Evolutionary conservation across 108 stramenopile genomes (phyloP).

Genomic region (Cyclotella kingstonii): DNA sequence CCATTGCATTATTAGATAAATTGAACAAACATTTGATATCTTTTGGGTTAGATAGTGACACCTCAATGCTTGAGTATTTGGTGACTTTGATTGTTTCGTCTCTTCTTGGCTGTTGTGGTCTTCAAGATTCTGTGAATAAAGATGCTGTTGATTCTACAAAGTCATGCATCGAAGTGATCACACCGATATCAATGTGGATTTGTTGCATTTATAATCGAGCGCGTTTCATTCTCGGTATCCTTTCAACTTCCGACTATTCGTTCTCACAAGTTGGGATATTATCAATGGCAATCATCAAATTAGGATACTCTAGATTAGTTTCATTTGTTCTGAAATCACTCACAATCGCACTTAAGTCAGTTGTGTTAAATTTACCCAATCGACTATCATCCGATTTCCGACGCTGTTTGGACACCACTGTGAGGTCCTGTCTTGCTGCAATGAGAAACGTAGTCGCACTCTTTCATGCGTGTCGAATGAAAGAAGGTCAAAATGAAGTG

Average conservation of each 20-base stretch:
- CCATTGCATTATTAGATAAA: constrained; percentile 7
- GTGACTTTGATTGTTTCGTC: constrained; percentile 22
- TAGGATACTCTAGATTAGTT: constrained; percentile 9
- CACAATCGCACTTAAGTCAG: constrained; percentile 13
- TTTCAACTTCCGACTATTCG: neutral
- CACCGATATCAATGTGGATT: constrained; percentile 19
- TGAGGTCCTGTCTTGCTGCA: constrained; percentile 28
- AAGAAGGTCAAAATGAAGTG: neutral
- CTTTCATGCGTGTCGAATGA: constrained; percentile 3
- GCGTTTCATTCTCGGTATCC: constrained; percentile 4
- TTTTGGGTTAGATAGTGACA: constrained; percentile 26
- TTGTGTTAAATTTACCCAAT: constrained; percentile 12
- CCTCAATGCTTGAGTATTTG: constrained; percentile 24
- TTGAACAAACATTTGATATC: constrained; percentile 13
- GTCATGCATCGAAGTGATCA: constrained; percentile 20
- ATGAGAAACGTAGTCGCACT: constrained; percentile 14
- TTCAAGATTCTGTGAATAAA: constrained; percentile 12
- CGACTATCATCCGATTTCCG: neutral
- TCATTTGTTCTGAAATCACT: constrained; percentile 25
- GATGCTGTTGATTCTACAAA: constrained; percentile 14
- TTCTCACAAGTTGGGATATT: neutral
- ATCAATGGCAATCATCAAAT: constrained; percentile 6
- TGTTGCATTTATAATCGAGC: constrained; percentile 21
- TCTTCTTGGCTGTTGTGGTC: constrained; percentile 21
- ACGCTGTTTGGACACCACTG: constrained; percentile 10